Evolutionary conservation across 768 basidiomycete species (phyloP).

Genomic region (Phylloporus arenicola): DNA sequence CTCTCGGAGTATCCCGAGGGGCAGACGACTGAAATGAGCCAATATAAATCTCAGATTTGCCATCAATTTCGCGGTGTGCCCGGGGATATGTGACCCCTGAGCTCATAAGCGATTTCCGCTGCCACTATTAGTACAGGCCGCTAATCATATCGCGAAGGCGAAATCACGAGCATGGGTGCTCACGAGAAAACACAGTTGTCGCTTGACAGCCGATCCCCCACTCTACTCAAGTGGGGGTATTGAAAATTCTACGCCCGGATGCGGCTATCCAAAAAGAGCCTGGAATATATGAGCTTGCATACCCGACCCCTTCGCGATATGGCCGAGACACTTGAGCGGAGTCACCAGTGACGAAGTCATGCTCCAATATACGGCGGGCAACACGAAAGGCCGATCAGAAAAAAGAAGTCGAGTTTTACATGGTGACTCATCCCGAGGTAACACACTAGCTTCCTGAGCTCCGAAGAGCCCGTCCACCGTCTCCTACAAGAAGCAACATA

Average conservation of each 20-base stretch:
- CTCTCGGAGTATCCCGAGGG: slow-evolving; percentile 22
- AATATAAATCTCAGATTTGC: slow-evolving; percentile 30
- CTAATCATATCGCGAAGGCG: slow-evolving; percentile 1
- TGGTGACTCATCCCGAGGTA: background rate
- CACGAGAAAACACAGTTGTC: background rate
- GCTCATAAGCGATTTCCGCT: slow-evolving; percentile 10
- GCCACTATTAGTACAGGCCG: background rate
- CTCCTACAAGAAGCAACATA: background rate
- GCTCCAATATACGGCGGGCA: background rate
- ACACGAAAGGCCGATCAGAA: background rate
- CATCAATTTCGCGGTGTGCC: slow-evolving; percentile 8
- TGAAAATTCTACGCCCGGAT: background rate
- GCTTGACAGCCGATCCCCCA: background rate
- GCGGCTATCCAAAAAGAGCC: background rate
- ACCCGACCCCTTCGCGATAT: slow-evolving; percentile 7
- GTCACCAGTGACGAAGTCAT: background rate
- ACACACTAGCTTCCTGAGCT: background rate
- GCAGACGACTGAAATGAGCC: slow-evolving; percentile 13
- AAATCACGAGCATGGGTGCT: background rate
- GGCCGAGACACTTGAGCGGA: background rate
- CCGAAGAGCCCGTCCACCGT: background rate
- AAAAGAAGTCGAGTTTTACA: background rate
- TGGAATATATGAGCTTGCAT: background rate
- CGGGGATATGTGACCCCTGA: slow-evolving; percentile 19
- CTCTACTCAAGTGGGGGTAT: too few relatives aligned